Percentiles rank a stretch among this genome's conserved stretches.
phyloP scores from a whole-genome alignment of 2,329 filamentous ascomycete species.

The Xylaria sp. region DNA sequence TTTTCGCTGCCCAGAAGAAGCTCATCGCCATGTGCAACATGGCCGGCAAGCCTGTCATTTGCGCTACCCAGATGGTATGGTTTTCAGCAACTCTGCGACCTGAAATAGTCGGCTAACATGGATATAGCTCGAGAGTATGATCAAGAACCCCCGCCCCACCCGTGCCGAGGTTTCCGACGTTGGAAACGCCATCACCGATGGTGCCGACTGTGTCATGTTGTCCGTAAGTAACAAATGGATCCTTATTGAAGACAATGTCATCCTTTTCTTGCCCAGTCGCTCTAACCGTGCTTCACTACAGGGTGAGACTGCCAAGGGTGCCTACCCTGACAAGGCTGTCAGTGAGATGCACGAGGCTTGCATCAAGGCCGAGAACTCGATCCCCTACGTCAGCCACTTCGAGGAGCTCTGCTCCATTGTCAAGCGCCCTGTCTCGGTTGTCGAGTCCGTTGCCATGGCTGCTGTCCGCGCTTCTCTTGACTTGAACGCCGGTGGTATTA shows the following conservation, averaged over 20 bases:
- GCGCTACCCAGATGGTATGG: slow-evolving; percentile 83
- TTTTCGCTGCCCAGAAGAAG: slow-evolving; percentile 99
- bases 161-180: slow-evolving; percentile 98
- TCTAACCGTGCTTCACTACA: slow-evolving; percentile 6
- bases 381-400: slow-evolving; percentile 94
- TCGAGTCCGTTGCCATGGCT: slow-evolving; percentile 94
- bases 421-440: slow-evolving; percentile 76
- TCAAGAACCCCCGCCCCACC: slow-evolving; percentile 97
- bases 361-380: slow-evolving; percentile 92
- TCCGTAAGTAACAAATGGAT: slow-evolving; percentile 41
- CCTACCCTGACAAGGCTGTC: slow-evolving; percentile 87
- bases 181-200: slow-evolving; percentile 94
- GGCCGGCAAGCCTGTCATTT: slow-evolving; percentile 97
- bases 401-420: slow-evolving; percentile 86
- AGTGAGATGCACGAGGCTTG: slow-evolving; percentile 98
- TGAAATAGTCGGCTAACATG: slow-evolving; percentile 4
- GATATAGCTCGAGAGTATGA: slow-evolving; percentile 82
- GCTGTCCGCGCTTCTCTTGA: slow-evolving; percentile 93
- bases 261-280: neutral
- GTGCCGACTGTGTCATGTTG: slow-evolving; percentile 99
- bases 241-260: neutral
- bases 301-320: slow-evolving; percentile 97
- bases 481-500: slow-evolving; percentile 91
- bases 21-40: slow-evolving; percentile 99
- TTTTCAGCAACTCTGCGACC: too few relatives aligned